phyloP scores from a whole-genome alignment of 345 rosid species.

The Camelina laxa region DNA sequence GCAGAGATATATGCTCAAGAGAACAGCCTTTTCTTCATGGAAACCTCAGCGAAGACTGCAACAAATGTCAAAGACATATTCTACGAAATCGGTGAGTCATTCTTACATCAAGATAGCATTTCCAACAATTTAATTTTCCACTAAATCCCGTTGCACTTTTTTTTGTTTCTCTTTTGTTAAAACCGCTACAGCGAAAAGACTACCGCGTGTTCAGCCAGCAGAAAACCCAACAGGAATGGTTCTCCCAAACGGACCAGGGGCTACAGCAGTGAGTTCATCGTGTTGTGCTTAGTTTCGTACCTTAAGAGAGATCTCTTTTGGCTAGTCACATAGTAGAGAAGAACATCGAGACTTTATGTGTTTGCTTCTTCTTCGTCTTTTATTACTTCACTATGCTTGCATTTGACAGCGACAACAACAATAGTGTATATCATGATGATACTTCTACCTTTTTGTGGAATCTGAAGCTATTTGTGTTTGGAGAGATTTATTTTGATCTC shows the following conservation, averaged over 20 bases:
- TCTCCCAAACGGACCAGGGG: constrained; percentile 48
- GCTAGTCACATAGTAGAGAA: constrained; percentile 37
- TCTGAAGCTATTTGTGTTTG: constrained; percentile 29
- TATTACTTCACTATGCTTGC: constrained; percentile 37
- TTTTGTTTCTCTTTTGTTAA: background rate
- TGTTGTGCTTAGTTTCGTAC: constrained; percentile 52
- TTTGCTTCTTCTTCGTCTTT: constrained; percentile 18
- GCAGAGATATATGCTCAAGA: constrained; percentile 74
- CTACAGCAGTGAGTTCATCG: constrained; percentile 47
- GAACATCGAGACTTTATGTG: constrained; percentile 30
- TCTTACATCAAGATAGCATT: constrained; percentile 20
- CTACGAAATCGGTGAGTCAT: constrained; percentile 70
- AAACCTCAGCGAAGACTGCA: constrained; percentile 84
- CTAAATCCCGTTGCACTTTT: background rate
- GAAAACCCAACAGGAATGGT: constrained; percentile 64
- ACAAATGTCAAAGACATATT: constrained; percentile 77
- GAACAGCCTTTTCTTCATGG: constrained; percentile 82
- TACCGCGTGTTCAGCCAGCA: constrained; percentile 65
- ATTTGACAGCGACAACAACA: constrained; percentile 34
- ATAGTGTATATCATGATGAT: constrained; percentile 38
- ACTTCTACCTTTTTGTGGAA: constrained; percentile 21
- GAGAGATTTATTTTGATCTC: constrained; percentile 24
- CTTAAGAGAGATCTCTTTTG: constrained; percentile 17
- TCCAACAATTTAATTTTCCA: background rate
- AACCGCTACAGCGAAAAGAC: constrained; percentile 56